Conservation (phyloP, 345 rosid genomes). For the Euphorbia lathyris region DNA sequence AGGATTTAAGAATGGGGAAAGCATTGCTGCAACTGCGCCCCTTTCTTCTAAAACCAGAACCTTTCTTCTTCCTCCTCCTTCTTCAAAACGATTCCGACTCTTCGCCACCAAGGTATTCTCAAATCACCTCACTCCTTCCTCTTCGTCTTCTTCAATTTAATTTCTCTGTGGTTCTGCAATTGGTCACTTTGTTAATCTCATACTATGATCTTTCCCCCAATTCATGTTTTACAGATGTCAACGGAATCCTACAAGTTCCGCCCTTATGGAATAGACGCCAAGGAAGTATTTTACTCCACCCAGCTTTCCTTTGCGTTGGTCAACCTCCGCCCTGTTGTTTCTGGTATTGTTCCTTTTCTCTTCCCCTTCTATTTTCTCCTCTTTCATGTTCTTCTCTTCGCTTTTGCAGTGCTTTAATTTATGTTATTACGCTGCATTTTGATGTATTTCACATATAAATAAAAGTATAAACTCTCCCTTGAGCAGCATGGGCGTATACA, state of each 20-base stretch:
- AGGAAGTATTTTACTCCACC: conserved; percentile 77
- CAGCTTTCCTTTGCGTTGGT: conserved; percentile 75
- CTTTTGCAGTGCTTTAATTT: not conserved
- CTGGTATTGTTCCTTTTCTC: conserved; percentile 42
- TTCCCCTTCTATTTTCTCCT: too few relatives aligned
- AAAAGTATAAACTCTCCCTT: not conserved
- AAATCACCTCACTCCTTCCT: not conserved
- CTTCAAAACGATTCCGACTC: not conserved
- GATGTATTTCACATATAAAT: not conserved
- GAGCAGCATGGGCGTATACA: not conserved
- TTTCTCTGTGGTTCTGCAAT: not conserved
- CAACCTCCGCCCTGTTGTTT: conserved; percentile 84
- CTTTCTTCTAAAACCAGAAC: not conserved
- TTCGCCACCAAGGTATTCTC: not conserved
- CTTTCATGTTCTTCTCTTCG: not conserved
- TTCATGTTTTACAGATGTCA: conserved; percentile 32
- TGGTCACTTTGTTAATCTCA: not conserved
- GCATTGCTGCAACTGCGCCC: not conserved
- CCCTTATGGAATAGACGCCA: conserved; percentile 59
- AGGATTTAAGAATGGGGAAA: not conserved
- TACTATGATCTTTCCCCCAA: not conserved
- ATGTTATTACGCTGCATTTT: not conserved
- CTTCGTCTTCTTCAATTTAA: not conserved
- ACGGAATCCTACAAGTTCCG: conserved; percentile 48
- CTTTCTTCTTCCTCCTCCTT: not conserved